phyloP scores from a whole-genome alignment of 2,329 filamentous ascomycete species.

The Pseudocercospora crystallina region DNA sequence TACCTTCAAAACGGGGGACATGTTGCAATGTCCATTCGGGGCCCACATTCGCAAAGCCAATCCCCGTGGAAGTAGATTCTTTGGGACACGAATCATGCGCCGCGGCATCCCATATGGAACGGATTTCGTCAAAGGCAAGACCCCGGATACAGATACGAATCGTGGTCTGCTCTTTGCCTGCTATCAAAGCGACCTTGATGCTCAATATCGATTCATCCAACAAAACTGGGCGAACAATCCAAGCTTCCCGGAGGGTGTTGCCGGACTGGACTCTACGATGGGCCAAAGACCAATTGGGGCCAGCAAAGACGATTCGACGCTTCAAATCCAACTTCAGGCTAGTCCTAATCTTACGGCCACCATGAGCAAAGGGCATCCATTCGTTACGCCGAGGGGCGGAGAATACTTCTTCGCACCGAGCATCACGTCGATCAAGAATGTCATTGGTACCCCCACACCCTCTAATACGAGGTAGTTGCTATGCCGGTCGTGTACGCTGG shows the following conservation, averaged over 20 bases:
- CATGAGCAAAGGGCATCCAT: conserved; percentile 27
- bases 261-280: conserved; percentile 40
- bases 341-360: too few species aligned
- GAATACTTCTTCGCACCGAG: conserved; percentile 50
- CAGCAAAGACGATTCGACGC: too few species aligned
- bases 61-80: conserved; percentile 37
- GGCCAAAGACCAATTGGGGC: too few species aligned
- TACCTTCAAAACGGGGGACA: conserved; percentile 40
- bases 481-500: too few species aligned
- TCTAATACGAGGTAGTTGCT: too few species aligned
- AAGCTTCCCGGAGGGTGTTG: conserved; percentile 24
- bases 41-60: conserved; percentile 51
- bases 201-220: conserved; percentile 44
- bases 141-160: conserved; percentile 27
- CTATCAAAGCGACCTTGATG: conserved; percentile 45
- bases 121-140: conserved; percentile 12
- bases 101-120: conserved; percentile 45
- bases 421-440: conserved; percentile 27
- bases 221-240: conserved; percentile 28
- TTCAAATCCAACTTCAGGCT: too few species aligned
- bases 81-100: conserved; percentile 40
- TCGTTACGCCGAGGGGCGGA: conserved; percentile 44
- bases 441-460: too few species aligned
- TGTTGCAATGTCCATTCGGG: conserved; percentile 45
- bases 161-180: conserved; percentile 48